Conservation (phyloP, 345 rosid genomes). For the Rhizophora apiculata region DNA sequence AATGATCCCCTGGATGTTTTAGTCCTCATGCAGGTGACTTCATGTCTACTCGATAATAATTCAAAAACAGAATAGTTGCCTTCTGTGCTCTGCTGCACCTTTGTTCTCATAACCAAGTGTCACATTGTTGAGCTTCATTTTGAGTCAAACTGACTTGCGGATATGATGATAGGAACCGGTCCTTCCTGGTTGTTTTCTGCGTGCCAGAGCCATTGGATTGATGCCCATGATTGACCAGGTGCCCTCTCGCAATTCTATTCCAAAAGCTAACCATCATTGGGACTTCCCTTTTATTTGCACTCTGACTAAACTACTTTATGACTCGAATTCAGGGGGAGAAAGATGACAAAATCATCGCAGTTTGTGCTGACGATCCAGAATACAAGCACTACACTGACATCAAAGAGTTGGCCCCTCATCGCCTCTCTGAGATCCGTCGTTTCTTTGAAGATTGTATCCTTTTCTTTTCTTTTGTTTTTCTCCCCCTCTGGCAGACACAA, state of each 20-base stretch:
- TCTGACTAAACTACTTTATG: not conserved
- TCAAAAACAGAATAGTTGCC: not conserved
- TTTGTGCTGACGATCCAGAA: constrained; percentile 97
- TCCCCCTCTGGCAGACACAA: not conserved
- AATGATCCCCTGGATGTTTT: constrained; percentile 93
- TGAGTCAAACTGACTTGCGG: constrained; percentile 5
- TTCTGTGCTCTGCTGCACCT: not conserved
- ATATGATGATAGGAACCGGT: constrained; percentile 68
- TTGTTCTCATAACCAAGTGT: not conserved
- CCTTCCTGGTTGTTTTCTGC: constrained; percentile 89
- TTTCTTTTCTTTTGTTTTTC: not conserved
- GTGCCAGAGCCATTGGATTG: constrained; percentile 93
- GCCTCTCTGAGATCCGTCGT: constrained; percentile 87
- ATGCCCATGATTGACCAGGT: constrained; percentile 99
- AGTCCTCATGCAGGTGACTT: constrained; percentile 87
- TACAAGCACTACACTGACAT: constrained; percentile 83
- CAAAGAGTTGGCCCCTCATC: constrained; percentile 93
- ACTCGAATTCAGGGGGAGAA: constrained; percentile 66
- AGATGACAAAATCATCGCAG: constrained; percentile 97
- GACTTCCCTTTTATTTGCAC: not conserved
- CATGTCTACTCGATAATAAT: not conserved
- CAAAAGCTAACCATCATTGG: not conserved
- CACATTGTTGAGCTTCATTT: not conserved
- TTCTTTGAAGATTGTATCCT: constrained; percentile 96
- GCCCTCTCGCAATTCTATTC: not conserved